phyloP scores from a whole-genome alignment of 345 rosid genomes.

The Moricandia moricandioides region DNA sequence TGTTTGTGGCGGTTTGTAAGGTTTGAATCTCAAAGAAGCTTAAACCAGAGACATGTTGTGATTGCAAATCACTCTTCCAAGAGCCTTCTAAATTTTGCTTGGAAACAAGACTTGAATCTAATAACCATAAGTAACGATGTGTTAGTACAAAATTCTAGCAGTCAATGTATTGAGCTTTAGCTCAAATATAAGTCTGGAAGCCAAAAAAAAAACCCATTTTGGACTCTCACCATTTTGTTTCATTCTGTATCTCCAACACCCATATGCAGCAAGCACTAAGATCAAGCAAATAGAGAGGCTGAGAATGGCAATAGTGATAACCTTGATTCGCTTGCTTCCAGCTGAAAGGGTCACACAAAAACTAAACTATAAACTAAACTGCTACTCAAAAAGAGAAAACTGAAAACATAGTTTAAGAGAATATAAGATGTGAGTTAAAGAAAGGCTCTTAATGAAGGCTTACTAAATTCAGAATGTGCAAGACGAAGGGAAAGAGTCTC shows the following conservation, averaged over 20 bases:
- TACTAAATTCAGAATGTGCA: constrained; percentile 60
- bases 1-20: constrained; percentile 29
- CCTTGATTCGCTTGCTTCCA: constrained; percentile 31
- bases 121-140: neutral
- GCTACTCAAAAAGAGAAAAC: neutral
- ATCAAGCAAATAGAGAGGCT: constrained; percentile 25
- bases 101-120: constrained; percentile 16
- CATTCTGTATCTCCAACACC: constrained; percentile 29
- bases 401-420: neutral
- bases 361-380: constrained; percentile 15
- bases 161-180: neutral
- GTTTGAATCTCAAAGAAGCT: constrained; percentile 28
- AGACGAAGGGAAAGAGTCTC: constrained; percentile 48
- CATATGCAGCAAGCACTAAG: constrained; percentile 23
- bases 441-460: constrained; percentile 9
- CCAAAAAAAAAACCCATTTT: neutral
- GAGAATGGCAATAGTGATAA: constrained; percentile 9
- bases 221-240: constrained; percentile 26
- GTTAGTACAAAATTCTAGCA: neutral
- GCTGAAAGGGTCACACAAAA: constrained; percentile 20
- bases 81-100: constrained; percentile 17
- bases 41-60: constrained; percentile 31
- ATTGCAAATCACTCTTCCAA: constrained; percentile 31
- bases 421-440: neutral
- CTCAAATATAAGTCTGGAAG: neutral